These are phyloP conservation scores for Keithomyces neogunnii DNA, from an alignment of 2,329 filamentous ascomycete genomes.

Conservation along the genomic window DNA sequence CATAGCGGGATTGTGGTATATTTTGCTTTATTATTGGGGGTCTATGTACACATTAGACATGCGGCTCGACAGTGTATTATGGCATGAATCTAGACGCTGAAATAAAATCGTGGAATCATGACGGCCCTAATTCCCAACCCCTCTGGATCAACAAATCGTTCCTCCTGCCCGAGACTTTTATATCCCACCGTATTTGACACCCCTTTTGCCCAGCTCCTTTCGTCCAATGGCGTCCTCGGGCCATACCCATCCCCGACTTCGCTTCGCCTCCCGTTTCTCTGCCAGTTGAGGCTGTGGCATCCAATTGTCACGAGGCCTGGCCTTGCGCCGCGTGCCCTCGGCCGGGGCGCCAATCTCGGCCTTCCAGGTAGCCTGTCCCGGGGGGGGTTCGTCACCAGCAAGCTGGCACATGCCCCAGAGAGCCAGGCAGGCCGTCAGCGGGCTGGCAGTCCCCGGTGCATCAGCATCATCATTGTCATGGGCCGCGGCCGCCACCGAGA, in stretches of 20 bases:
- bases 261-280: constrained; percentile 71
- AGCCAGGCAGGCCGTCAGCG: constrained; percentile 63
- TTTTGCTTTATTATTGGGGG: background rate
- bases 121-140: background rate
- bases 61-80: background rate
- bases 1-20: background rate
- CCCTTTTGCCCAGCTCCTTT: constrained; percentile 62
- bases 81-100: background rate
- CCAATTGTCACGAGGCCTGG: constrained; percentile 62
- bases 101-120: background rate
- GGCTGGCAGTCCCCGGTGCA: constrained; percentile 35
- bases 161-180: background rate
- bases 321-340: constrained; percentile 63
- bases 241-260: constrained; percentile 64
- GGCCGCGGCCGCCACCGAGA: constrained; percentile 32
- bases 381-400: constrained; percentile 46
- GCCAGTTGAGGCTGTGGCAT: constrained; percentile 65
- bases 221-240: constrained; percentile 65
- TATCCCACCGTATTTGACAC: constrained; percentile 44
- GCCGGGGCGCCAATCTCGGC: constrained; percentile 68
- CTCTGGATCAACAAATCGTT: background rate
- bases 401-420: constrained; percentile 73
- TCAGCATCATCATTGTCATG: constrained; percentile 21
- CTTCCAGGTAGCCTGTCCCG: constrained; percentile 53
- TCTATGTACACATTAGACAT: constrained; percentile 1